Evolutionary conservation across 331 rosid species (phyloP).

Genomic region (Pyrus hybrid): DNA sequence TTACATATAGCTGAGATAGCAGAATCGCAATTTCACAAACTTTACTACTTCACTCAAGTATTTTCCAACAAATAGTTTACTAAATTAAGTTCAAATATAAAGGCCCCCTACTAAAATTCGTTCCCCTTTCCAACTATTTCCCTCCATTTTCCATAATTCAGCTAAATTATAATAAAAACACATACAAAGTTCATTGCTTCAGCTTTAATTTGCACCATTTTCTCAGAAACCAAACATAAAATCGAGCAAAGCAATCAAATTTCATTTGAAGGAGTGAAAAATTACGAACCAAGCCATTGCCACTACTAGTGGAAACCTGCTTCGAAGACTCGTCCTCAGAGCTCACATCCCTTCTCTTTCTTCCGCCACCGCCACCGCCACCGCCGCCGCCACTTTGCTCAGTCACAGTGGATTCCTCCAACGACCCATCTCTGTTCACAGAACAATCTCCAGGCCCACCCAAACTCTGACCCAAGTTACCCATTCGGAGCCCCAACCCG

Average conservation of each 20-base stretch:
- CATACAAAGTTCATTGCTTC: not conserved
- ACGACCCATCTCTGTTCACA: conserved; percentile 43
- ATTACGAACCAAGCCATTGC: conserved; percentile 48
- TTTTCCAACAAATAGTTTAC: not conserved
- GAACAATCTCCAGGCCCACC: conserved; percentile 32
- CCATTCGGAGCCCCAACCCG: conserved; percentile 44
- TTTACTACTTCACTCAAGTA: not conserved
- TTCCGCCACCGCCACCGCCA: conserved; percentile 28
- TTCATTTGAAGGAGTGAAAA: not conserved
- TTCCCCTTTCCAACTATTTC: not conserved
- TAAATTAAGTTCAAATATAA: not conserved
- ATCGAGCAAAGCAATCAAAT: conserved; percentile 1
- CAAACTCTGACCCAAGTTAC: conserved; percentile 23
- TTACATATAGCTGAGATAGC: not conserved
- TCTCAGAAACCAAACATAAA: not conserved
- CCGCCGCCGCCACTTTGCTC: conserved; percentile 40
- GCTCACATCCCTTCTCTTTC: conserved; percentile 57
- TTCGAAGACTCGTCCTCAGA: conserved; percentile 66
- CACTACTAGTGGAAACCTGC: conserved; percentile 48
- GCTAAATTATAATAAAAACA: not conserved
- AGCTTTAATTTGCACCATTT: not conserved
- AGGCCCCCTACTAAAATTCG: not conserved
- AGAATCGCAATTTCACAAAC: not conserved
- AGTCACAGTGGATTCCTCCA: conserved; percentile 63
- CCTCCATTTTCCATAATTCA: not conserved